phyloP scores from a whole-genome alignment of 2,329 filamentous ascomycete genomes.

The Xylariomycetidae sp. region DNA sequence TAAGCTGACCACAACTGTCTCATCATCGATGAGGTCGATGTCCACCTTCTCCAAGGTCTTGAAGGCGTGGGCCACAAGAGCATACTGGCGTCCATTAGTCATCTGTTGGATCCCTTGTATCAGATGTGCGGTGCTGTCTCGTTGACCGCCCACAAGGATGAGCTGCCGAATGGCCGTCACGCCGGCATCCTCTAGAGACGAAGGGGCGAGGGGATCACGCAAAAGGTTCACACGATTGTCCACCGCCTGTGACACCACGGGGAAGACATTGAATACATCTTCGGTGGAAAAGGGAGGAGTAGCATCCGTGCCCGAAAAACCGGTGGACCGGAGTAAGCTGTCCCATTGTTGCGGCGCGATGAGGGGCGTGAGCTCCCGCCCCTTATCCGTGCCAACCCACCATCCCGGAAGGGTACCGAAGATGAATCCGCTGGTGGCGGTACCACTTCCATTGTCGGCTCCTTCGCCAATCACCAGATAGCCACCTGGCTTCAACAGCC shows the following conservation, averaged over 20 bases:
- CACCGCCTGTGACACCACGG: slow-evolving; percentile 28
- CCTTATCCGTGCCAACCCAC: slow-evolving; percentile 5
- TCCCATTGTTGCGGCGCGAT: slow-evolving; percentile 15
- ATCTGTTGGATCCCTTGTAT: too few species aligned
- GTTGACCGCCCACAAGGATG: slow-evolving; percentile 15
- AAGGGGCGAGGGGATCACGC: slow-evolving; percentile 1
- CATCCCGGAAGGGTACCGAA: slow-evolving; percentile 5
- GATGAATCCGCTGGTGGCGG: background rate
- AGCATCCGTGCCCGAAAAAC: slow-evolving; percentile 25
- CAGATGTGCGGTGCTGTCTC: too few species aligned
- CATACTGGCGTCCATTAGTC: too few species aligned
- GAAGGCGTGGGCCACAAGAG: slow-evolving; percentile 6
- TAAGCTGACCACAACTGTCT: slow-evolving; percentile 13
- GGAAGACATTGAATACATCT: slow-evolving; percentile 8
- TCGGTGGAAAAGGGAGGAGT: slow-evolving; percentile 8
- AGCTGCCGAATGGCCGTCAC: slow-evolving; percentile 27
- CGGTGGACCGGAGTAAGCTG: slow-evolving; percentile 13
- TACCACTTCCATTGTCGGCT: slow-evolving; percentile 5
- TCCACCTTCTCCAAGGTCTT: slow-evolving; percentile 1
- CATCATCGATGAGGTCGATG: background rate
- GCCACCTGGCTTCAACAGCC: slow-evolving; percentile 29
- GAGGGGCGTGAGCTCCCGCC: slow-evolving; percentile 3
- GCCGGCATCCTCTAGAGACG: slow-evolving; percentile 1
- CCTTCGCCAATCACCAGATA: slow-evolving; percentile 19
- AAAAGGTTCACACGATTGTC: slow-evolving; percentile 14